phyloP scores from a whole-genome alignment of 169 alveolate species.

The Cryptosporidium sp. region DNA sequence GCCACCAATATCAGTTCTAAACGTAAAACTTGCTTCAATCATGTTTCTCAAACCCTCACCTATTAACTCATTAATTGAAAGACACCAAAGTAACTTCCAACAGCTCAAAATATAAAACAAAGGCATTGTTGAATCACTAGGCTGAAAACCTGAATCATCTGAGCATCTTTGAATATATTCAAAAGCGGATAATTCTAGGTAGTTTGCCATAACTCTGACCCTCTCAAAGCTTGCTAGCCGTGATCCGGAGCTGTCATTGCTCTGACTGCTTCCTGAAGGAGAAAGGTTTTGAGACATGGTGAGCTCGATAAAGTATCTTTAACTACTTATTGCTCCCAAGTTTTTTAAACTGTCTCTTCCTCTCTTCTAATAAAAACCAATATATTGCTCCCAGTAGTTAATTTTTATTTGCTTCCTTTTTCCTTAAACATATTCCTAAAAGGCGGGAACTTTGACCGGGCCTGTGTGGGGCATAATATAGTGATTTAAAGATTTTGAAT shows the following conservation, averaged over 20 bases:
- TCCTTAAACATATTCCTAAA: not conserved
- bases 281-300: constrained; percentile 8
- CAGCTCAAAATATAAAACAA: constrained; percentile 47
- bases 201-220: constrained; percentile 60
- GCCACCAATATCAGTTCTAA: constrained; percentile 2
- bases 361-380: not conserved
- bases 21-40: constrained; percentile 16
- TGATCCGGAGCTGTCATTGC: constrained; percentile 5
- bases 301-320: not conserved
- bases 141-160: not conserved
- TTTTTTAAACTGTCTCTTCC: not conserved
- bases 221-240: constrained; percentile 26
- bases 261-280: constrained; percentile 3
- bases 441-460: constrained; percentile 35
- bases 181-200: constrained; percentile 42
- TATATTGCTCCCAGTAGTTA: not conserved
- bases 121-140: constrained; percentile 14
- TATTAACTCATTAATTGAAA: constrained; percentile 58
- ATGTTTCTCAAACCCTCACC: constrained; percentile 56
- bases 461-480: constrained; percentile 18
- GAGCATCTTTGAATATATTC: constrained; percentile 47
- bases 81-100: constrained; percentile 72
- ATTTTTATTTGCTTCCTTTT: not conserved
- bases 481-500: constrained; percentile 40
- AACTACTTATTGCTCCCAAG: not conserved